phyloP scores from a whole-genome alignment of 768 basidiomycete genomes.

The Mycena epipterygia region DNA sequence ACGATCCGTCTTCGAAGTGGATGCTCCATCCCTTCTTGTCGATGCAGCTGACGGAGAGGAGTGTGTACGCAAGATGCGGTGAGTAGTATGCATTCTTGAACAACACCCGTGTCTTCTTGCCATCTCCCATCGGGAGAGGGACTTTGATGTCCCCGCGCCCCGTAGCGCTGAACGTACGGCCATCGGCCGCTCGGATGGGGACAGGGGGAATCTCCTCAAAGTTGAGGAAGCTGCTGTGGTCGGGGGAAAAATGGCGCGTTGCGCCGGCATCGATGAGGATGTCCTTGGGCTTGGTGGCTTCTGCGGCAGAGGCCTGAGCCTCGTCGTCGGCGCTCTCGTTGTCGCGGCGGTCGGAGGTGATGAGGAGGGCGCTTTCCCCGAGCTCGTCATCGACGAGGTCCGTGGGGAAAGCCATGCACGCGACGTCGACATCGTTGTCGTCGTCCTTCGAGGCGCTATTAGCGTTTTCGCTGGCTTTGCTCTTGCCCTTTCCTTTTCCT shows the following conservation, averaged over 20 bases:
- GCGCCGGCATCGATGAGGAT: conserved; percentile 25
- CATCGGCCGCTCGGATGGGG: conserved; percentile 17
- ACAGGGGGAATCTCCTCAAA: conserved; percentile 10
- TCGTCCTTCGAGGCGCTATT: conserved; percentile 29
- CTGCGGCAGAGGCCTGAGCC: neutral
- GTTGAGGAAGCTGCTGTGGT: conserved; percentile 10
- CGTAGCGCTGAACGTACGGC: conserved; percentile 14
- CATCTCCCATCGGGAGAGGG: conserved; percentile 20
- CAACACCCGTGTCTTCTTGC: conserved; percentile 3
- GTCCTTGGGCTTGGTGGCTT: neutral
- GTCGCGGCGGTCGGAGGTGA: neutral
- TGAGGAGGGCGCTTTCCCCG: neutral
- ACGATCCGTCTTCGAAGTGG: conserved; percentile 23
- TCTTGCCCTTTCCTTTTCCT: conserved; percentile 32
- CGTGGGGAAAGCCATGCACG: neutral
- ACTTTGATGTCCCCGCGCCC: neutral
- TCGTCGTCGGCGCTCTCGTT: neutral
- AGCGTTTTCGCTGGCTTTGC: conserved; percentile 30
- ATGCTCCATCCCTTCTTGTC: conserved; percentile 21
- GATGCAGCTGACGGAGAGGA: conserved; percentile 13
- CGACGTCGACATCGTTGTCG: conserved; percentile 18
- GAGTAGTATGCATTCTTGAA: conserved; percentile 17
- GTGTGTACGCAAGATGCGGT: conserved; percentile 12
- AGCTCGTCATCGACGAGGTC: conserved; percentile 5
- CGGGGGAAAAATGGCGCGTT: conserved; percentile 23